Evolutionary conservation across 495 filamentous ascomycete species (phyloP).

Genomic region (Jackrogersella multiformis): DNA sequence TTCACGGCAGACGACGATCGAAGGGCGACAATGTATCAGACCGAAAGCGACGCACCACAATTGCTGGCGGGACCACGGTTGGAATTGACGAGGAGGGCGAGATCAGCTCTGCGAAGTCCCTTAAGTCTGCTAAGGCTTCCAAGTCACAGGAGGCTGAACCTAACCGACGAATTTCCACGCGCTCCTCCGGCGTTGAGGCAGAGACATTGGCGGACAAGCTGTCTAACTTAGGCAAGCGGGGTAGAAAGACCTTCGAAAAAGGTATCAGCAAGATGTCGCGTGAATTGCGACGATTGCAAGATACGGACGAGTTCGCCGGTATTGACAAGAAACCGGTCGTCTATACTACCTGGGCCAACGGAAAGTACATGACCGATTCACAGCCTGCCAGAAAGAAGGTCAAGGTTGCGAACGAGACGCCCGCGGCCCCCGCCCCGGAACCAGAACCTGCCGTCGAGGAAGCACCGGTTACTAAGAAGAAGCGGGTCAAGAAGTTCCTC

Average conservation of each 20-base stretch:
- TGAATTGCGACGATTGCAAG: slow-evolving; percentile 59
- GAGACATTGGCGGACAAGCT: slow-evolving; percentile 59
- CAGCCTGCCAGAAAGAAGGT: slow-evolving; percentile 54
- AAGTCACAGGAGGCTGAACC: slow-evolving; percentile 47
- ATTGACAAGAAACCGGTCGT: slow-evolving; percentile 62
- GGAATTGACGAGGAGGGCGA: slow-evolving; percentile 26
- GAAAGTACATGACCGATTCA: slow-evolving; percentile 54
- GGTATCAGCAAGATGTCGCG: slow-evolving; percentile 50
- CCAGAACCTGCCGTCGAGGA: slow-evolving; percentile 48
- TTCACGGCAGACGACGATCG: slow-evolving; percentile 53
- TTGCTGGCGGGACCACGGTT: slow-evolving; percentile 50
- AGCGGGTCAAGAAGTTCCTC: slow-evolving; percentile 75
- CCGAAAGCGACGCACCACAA: slow-evolving; percentile 50
- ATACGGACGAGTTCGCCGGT: slow-evolving; percentile 63
- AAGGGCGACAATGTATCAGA: slow-evolving; percentile 51
- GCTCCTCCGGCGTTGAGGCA: slow-evolving; percentile 55
- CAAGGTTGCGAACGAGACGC: slow-evolving; percentile 53
- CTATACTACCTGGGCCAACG: slow-evolving; percentile 63
- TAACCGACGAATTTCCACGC: slow-evolving; percentile 52
- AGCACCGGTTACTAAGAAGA: slow-evolving; percentile 52
- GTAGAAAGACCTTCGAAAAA: slow-evolving; percentile 56
- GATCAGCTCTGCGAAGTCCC: slow-evolving; percentile 46
- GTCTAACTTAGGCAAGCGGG: slow-evolving; percentile 55
- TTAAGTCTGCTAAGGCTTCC: slow-evolving; percentile 44
- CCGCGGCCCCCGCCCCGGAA: slow-evolving; percentile 55